Evolutionary conservation across 108 stramenopile genomes (phyloP), one percentile per base, ranked within the genome.

Genomic region (Schizochytrium sp.): DNA sequence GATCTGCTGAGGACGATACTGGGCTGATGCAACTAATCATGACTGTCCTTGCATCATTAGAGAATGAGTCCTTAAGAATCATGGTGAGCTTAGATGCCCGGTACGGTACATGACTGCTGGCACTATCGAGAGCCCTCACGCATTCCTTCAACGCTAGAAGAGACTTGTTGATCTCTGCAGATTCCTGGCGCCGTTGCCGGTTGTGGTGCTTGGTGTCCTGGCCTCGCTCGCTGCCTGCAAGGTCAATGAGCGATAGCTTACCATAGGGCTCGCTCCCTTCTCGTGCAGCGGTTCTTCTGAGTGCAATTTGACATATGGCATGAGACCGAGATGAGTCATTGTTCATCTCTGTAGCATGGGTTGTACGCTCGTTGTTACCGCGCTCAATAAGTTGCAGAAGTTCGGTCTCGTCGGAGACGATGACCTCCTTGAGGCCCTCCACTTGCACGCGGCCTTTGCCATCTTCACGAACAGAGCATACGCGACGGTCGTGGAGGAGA

Each of bases 11-110:
- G 0, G 95, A 95, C 0, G 96, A 96, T 5, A 94, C 96, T 0
- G 99, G 99, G 8, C 95, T 95, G 17, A 99, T 94, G 10, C 96
- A 97, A 5, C 98, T 97, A 92, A 99, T 98, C 98, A 99, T 99
- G 38, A 97, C 97, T 5, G 98, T 98, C 57, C 96, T 95, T 50
- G 97, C 96, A 55, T 89, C 61, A 44, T 93, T 94, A 3, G 98
- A 97, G 92, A 99, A 99, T 88, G 96, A 96, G 91, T 99, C 98
- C 90, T 99, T 98, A 46, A 99, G 92, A 61, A 98, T 97, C 72
- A 98, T 92, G 1, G 98, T 99, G 17, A 99, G 93, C 92, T 99
- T 99, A 58, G 97, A 97, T 7, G 97, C 98, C 46, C 99, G 94
- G 92, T 98, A 99, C n/a, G 99, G 99, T 0, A 99, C 98, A 89